A percentile compares a stretch with the other conserved stretches of the same genome.
Evolutionary conservation across 495 filamentous ascomycete genomes (phyloP).

Genomic region (Xylaria scruposa): DNA sequence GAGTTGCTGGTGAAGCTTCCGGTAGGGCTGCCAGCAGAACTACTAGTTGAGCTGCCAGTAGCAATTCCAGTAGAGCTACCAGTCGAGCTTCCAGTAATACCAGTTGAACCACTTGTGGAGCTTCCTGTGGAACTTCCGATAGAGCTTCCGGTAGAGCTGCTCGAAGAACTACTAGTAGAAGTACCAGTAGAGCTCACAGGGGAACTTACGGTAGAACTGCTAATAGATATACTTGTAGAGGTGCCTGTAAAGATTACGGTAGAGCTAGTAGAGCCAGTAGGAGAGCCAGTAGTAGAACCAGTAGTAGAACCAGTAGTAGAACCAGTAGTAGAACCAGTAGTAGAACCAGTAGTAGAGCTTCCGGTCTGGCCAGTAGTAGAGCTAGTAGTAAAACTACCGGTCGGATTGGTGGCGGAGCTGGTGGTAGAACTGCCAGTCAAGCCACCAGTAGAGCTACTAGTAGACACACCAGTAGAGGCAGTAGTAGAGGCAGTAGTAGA

Average conservation of each 20-base stretch:
- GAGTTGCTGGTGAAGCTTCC: background rate
- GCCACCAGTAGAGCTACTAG: background rate
- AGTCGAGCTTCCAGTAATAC: no score
- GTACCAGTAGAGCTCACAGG: background rate
- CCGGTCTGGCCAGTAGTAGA: background rate
- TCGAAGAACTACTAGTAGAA: background rate
- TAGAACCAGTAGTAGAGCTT: background rate
- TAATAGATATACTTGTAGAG: background rate
- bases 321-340: background rate
- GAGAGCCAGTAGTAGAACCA: background rate
- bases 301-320: background rate
- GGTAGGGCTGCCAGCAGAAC: background rate
- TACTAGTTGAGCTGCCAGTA: background rate
- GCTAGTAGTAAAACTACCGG: background rate
- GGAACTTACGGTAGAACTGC: background rate
- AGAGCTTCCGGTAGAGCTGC: background rate
- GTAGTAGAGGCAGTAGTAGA: no score
- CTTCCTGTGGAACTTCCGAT: background rate
- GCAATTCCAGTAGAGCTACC: background rate
- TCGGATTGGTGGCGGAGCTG: background rate
- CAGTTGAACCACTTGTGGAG: background rate
- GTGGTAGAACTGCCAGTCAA: background rate
- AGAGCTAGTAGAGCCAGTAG: background rate
- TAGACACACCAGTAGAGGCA: no score
- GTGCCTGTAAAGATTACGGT: background rate